Conservation (phyloP, 2,329 filamentous ascomycete genomes). For the Cylindrodendrum hubeiense region DNA sequence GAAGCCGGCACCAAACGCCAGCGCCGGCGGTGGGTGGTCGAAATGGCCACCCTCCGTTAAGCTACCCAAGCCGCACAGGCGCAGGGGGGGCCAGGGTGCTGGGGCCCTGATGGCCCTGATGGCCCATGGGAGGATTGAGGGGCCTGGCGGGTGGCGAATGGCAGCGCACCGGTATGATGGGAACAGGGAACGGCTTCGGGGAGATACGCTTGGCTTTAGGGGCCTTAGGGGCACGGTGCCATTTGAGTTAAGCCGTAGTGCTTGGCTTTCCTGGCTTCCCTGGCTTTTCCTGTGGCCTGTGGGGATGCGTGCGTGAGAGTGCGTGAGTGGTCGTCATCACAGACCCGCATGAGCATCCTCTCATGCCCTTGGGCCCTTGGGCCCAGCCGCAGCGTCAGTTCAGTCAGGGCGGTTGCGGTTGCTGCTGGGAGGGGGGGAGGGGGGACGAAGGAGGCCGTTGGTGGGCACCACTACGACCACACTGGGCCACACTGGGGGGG, state of each 20-base stretch:
- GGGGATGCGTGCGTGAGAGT: conserved; percentile 37
- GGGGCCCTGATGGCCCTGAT: no score
- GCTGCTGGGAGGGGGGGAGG: neutral
- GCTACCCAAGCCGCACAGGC: conserved; percentile 24
- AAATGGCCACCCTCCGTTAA: conserved; percentile 1
- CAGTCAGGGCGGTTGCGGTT: neutral
- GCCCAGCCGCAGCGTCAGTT: neutral
- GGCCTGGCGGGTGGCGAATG: conserved; percentile 39
- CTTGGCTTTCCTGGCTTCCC: conserved; percentile 39
- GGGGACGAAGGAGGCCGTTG: neutral
- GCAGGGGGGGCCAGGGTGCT: conserved; percentile 33
- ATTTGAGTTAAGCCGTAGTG: conserved; percentile 42
- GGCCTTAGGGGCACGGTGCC: conserved; percentile 32
- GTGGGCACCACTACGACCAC: neutral
- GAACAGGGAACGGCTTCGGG: conserved; percentile 42
- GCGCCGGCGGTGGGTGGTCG: conserved; percentile 17
- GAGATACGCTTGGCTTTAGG: conserved; percentile 37
- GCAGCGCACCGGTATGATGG: conserved; percentile 39
- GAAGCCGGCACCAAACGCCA: conserved; percentile 4
- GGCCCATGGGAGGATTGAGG: conserved; percentile 34
- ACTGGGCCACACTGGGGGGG: no score
- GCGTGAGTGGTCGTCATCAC: conserved; percentile 42
- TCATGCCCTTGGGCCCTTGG: conserved; percentile 19
- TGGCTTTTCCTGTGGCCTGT: conserved; percentile 36
- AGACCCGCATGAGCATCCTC: conserved; percentile 41